Evolutionary conservation across 1,284 basidiomycete species (phyloP).

Genomic region (Trichosporon ovoides): DNA sequence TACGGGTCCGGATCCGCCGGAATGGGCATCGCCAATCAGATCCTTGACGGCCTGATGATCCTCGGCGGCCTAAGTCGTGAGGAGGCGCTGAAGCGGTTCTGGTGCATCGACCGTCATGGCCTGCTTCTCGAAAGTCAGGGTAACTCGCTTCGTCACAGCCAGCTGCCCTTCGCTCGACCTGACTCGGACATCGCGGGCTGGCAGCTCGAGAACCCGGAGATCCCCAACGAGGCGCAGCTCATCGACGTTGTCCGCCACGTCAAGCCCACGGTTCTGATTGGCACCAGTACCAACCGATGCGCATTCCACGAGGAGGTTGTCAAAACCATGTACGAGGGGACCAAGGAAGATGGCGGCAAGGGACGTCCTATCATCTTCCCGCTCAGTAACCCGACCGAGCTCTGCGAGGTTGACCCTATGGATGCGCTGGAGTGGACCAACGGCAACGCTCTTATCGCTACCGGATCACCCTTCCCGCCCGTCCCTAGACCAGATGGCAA

Average conservation of each 20-base stretch:
- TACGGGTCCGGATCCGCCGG: conserved; percentile 80
- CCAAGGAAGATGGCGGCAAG: background rate
- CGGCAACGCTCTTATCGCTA: conserved; percentile 69
- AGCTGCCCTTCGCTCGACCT: conserved; percentile 48
- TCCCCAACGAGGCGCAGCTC: conserved; percentile 43
- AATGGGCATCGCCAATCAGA: conserved; percentile 60
- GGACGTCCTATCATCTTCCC: conserved; percentile 71
- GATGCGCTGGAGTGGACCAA: conserved; percentile 58
- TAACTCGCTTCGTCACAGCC: conserved; percentile 43
- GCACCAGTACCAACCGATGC: conserved; percentile 72
- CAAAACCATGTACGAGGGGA: conserved; percentile 61
- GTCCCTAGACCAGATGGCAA: conserved; percentile 61
- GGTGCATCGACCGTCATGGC: conserved; percentile 52
- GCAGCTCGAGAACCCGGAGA: conserved; percentile 23
- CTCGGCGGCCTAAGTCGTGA: conserved; percentile 55
- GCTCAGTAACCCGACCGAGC: conserved; percentile 70
- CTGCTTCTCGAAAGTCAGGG: conserved; percentile 49
- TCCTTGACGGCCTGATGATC: conserved; percentile 69
- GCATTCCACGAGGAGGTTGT: conserved; percentile 72
- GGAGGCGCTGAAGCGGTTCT: conserved; percentile 66
- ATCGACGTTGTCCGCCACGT: conserved; percentile 59
- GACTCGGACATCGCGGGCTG: conserved; percentile 49
- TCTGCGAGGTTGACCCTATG: conserved; percentile 67
- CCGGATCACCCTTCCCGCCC: conserved; percentile 73
- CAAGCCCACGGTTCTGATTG: conserved; percentile 72